Percentiles rank a stretch among this genome's conserved stretches.
Evolutionary conservation across 495 filamentous ascomycete species (phyloP).

Genomic region (Penicillium odoratum): DNA sequence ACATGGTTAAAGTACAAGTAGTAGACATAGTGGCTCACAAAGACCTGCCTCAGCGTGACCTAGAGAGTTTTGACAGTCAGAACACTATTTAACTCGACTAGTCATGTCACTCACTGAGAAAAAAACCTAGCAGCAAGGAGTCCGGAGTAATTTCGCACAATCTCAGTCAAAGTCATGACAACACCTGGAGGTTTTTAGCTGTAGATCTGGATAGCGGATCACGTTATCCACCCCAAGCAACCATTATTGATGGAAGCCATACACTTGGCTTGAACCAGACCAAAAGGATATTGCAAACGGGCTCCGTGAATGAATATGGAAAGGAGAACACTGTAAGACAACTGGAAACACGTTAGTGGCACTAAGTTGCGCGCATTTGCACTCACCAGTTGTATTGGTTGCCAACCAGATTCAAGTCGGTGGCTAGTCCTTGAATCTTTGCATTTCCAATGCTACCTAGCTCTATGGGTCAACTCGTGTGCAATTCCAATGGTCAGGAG

Average conservation of each 20-base stretch:
- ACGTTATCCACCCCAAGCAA: conserved; percentile 46
- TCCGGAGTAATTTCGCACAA: conserved; percentile 67
- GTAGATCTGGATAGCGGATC: not conserved
- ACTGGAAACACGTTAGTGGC: not conserved
- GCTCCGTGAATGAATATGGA: conserved; percentile 63
- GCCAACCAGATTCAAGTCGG: conserved; percentile 6
- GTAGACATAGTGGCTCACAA: conserved; percentile 2
- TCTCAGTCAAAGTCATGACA: conserved; percentile 64
- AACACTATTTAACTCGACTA: not conserved
- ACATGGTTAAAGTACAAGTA: not conserved
- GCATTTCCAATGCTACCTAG: conserved; percentile 16
- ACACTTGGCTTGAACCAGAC: conserved; percentile 62
- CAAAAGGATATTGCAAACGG: conserved; percentile 64
- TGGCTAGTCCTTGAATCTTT: conserved; percentile 12
- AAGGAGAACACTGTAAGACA: conserved; percentile 61
- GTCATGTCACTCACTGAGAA: conserved; percentile 54
- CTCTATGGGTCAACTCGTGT: not conserved
- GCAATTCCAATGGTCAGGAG: not conserved
- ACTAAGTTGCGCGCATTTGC: not conserved
- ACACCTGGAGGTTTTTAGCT: not conserved
- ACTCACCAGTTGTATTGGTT: conserved; percentile 16
- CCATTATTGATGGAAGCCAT: conserved; percentile 50
- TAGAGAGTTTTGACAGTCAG: not conserved
- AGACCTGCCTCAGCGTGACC: conserved; percentile 12
- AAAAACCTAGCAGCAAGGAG: conserved; percentile 72